Percentiles rank a stretch among this genome's conserved stretches.
phyloP scores from a whole-genome alignment of 2,329 filamentous ascomycete species.

The Colletotrichum tropicale region DNA sequence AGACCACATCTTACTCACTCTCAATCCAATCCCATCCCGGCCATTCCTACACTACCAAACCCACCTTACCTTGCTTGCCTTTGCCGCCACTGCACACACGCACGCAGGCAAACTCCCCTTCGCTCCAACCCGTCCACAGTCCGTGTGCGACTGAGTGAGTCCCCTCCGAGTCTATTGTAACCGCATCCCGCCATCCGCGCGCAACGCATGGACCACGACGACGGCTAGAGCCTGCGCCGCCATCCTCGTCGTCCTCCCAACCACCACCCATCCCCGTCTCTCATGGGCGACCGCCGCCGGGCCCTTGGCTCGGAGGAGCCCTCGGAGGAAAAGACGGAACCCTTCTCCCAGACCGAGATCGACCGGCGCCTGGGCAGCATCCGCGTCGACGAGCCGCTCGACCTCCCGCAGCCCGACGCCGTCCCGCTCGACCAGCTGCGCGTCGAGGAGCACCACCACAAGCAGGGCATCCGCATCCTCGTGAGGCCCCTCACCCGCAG shows the following conservation, averaged over 20 bases:
- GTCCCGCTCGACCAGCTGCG: constrained; percentile 60
- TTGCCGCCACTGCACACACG: neutral
- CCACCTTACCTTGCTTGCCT: neutral
- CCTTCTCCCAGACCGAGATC: constrained; percentile 62
- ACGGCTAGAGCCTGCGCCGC: constrained; percentile 4
- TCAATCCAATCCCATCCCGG: neutral
- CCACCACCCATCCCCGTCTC: constrained; percentile 19
- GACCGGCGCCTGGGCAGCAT: constrained; percentile 52
- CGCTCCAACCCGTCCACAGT: neutral
- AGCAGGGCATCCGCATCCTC: constrained; percentile 61
- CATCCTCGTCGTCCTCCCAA: constrained; percentile 20
- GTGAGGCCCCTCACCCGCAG: constrained; percentile 58
- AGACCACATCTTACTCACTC: neutral
- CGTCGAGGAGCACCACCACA: constrained; percentile 56
- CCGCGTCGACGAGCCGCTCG: constrained; percentile 46
- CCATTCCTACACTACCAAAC: neutral
- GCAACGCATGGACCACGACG: constrained; percentile 23
- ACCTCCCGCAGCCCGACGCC: constrained; percentile 40
- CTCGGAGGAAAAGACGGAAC: constrained; percentile 61
- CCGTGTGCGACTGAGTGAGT: neutral
- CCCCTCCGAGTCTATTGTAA: neutral
- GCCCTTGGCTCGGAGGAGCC: constrained; percentile 39
- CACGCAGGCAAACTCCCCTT: neutral
- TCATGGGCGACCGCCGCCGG: constrained; percentile 54
- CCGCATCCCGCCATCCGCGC: neutral